A percentile compares a stretch with the other conserved stretches of the same genome.
phyloP scores from a whole-genome alignment of 2,329 filamentous ascomycete genomes.

The Pseudogymnoascus sp. region DNA sequence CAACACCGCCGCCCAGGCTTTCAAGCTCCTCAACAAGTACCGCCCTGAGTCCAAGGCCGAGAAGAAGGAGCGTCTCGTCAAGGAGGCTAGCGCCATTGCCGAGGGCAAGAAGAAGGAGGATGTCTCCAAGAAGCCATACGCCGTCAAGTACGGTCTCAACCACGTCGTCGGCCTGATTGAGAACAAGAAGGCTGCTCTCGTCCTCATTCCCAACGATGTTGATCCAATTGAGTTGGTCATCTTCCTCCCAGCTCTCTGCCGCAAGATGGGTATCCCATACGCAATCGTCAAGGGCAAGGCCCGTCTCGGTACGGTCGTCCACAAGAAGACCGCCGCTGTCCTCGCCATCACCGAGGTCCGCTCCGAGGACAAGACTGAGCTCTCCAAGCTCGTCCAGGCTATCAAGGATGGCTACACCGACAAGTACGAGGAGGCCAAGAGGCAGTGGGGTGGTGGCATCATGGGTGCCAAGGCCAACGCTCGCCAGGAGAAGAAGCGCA shows the following conservation, averaged over 20 bases:
- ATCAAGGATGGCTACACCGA: conserved; percentile 98
- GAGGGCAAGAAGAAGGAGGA: conserved; percentile 99
- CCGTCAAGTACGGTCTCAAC: conserved; percentile 99
- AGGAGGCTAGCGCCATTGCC: conserved; percentile 95
- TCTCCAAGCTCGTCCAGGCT: conserved; percentile 89
- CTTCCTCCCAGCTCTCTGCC: conserved; percentile 97
- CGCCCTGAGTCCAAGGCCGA: conserved; percentile 96
- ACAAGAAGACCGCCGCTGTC: conserved; percentile 99
- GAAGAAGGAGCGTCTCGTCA: conserved; percentile 99
- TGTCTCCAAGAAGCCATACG: conserved; percentile 99
- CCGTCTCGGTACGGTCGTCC: conserved; percentile 93
- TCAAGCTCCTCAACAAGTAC: conserved; percentile 99
- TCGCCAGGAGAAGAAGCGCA: conserved; percentile 58
- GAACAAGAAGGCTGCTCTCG: conserved; percentile 99
- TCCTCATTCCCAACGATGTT: conserved; percentile 98
- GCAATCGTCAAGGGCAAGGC: conserved; percentile 99
- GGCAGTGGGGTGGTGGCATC: conserved; percentile 99
- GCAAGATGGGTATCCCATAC: conserved; percentile 99
- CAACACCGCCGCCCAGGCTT: conserved; percentile 91
- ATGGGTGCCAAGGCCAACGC: conserved; percentile 92
- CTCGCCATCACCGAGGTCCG: conserved; percentile 94
- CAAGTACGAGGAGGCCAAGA: conserved; percentile 84
- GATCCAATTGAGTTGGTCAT: conserved; percentile 99
- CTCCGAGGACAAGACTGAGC: conserved; percentile 95
- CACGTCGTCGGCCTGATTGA: conserved; percentile 95